Base-by-base conservation (phyloP, 208 protist species). In the Leishmania tarentolae region DNA sequence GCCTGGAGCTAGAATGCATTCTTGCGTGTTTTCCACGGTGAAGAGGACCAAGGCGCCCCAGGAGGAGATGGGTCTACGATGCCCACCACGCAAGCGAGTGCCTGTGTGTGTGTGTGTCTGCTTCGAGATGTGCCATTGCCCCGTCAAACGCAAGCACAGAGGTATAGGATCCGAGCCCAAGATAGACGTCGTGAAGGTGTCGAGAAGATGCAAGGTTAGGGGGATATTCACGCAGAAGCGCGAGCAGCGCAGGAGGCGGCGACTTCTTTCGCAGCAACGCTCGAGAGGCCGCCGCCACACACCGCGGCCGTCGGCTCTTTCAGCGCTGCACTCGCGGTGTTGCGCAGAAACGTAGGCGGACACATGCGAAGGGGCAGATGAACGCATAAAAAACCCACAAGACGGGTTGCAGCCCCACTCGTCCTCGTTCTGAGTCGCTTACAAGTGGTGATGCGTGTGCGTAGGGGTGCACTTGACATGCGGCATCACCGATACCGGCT, bases 1-100 rank as follows among this genome's bases (percentile, higher is more conserved):
- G n/a, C 50, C 17, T 56, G 1, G 52, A n/a, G 72, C n/a, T 61
- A 17, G 72, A 44, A 15, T 42, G 72, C 72, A 76, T 76, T 61
- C 50, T 56, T 13, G 50, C 40, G 68, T 44, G 50, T 28, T 8
- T 61, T 46, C 35, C 24, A 46, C 31, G 63, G 35, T 69, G 63
- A 24, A n/a, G 28, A 17, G 52, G 46, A 11, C 17, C 13, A 52
- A 44, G 42, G 42, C 24, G 2, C 42, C 9, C 42, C 28, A 35
- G 28, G 0, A 13, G 44, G 11, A 53, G 8, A 53, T 4, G 17
- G 19, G 8, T 21, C 24, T 73, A n/a, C 9, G 17, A 52, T 28
- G 42, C 37, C 44, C 28, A 73, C 69, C 42, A 4, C 35, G 13
- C 15, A 28, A 50, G 44, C 11, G 24, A 50, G 31, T 68, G 15